Evolutionary conservation across 495 filamentous ascomycete genomes (phyloP).

Genomic region (Podospora australis): DNA sequence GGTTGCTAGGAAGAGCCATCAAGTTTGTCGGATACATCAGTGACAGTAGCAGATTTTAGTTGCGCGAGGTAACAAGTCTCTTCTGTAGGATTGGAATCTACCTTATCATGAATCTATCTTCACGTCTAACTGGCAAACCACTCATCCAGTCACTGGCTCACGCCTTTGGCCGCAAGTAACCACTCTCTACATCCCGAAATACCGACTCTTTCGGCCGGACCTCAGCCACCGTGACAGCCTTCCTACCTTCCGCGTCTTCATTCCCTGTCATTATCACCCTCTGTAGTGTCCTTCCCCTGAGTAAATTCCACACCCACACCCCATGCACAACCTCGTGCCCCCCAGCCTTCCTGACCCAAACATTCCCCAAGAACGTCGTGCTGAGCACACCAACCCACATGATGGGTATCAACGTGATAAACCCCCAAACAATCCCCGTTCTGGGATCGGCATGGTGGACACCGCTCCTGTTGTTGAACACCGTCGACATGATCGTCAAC

Average conservation of each 20-base stretch:
- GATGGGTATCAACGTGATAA: constrained; percentile 48
- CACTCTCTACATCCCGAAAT: no score
- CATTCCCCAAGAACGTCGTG: constrained; percentile 46
- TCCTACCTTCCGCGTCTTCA: not conserved
- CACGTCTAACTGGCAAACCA: no score
- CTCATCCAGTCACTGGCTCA: no score
- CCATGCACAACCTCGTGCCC: constrained; percentile 22
- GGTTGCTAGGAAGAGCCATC: no score
- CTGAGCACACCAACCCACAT: constrained; percentile 40
- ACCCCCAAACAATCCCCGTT: constrained; percentile 50
- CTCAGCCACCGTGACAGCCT: not conserved
- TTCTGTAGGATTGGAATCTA: no score
- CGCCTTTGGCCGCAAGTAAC: no score
- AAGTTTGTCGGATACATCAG: no score
- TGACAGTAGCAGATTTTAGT: no score
- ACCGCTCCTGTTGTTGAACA: constrained; percentile 50
- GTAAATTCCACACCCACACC: constrained; percentile 17
- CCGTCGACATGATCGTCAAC: constrained; percentile 53
- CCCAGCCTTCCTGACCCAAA: constrained; percentile 36
- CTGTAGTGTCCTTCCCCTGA: constrained; percentile 16
- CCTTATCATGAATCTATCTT: no score
- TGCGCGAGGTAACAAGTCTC: no score
- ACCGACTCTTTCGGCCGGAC: no score
- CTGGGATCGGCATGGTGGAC: constrained; percentile 14
- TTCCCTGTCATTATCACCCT: constrained; percentile 22